Evolutionary conservation across 768 basidiomycete genomes (phyloP).

Genomic region (Rickenella mellea): DNA sequence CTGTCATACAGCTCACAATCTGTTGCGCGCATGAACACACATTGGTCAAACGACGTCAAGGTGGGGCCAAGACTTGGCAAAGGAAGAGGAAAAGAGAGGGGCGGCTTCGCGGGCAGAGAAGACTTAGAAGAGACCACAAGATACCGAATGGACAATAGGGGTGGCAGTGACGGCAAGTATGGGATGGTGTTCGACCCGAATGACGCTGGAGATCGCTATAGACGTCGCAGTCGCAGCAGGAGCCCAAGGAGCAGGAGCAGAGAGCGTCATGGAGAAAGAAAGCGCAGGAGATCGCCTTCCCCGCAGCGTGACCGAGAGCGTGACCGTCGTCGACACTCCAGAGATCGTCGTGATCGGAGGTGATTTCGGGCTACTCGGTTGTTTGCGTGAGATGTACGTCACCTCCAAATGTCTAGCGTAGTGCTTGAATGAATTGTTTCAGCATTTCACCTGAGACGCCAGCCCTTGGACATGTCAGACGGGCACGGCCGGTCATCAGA

Average conservation of each 20-base stretch:
- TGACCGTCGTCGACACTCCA: conserved; percentile 16
- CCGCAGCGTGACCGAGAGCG: conserved; percentile 13
- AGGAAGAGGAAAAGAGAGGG: conserved; percentile 17
- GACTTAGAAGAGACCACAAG: conserved; percentile 65
- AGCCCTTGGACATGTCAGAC: no score
- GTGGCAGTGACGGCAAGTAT: conserved; percentile 33
- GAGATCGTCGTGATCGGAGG: conserved; percentile 29
- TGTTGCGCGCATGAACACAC: conserved; percentile 75
- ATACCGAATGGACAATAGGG: conserved; percentile 43
- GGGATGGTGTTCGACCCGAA: conserved; percentile 83
- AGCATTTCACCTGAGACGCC: no score
- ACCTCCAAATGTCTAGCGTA: no score
- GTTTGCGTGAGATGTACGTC: no score
- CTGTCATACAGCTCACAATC: conserved; percentile 67
- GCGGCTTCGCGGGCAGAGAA: conserved; percentile 61
- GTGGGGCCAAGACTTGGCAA: conserved; percentile 28
- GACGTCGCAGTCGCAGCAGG: conserved; percentile 26
- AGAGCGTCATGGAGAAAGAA: conserved; percentile 21
- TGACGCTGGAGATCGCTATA: conserved; percentile 21
- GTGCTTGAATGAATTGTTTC: no score
- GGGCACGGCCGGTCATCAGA: no score
- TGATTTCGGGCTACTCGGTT: no score
- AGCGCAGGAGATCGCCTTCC: conserved; percentile 17
- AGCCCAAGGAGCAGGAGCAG: conserved; percentile 40
- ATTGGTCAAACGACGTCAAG: conserved; percentile 74